These are phyloP conservation scores for Xylaria flabelliformis DNA, from an alignment of 495 filamentous ascomycete genomes.

Conservation along the genomic window DNA sequence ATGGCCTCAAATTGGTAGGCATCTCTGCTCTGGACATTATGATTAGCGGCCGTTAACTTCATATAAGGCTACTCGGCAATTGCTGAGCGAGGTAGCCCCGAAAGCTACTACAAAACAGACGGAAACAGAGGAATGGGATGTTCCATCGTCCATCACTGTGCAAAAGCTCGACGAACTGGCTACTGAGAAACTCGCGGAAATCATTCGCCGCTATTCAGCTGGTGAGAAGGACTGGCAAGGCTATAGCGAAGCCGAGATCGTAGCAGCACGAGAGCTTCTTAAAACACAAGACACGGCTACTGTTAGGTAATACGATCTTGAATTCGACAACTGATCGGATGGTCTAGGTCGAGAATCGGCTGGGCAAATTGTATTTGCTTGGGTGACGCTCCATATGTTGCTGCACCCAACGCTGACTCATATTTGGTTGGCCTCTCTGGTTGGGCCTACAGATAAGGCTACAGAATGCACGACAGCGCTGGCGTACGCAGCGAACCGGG, in stretches of 20 bases:
- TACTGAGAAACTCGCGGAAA: slow-evolving; percentile 74
- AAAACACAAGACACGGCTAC: slow-evolving; percentile 46
- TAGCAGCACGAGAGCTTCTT: slow-evolving; percentile 77
- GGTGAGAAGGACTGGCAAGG: slow-evolving; percentile 72
- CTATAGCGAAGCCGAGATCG: slow-evolving; percentile 75
- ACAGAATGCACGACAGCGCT: slow-evolving; percentile 23
- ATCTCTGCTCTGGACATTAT: slow-evolving; percentile 24
- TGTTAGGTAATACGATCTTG: slow-evolving; percentile 40
- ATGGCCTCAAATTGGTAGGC: slow-evolving; percentile 82
- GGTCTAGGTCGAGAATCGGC: background rate
- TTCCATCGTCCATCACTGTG: slow-evolving; percentile 60
- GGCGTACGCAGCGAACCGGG: slow-evolving; percentile 17
- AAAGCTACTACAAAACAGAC: slow-evolving; percentile 42
- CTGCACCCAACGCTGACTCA: slow-evolving; percentile 21
- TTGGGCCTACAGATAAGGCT: slow-evolving; percentile 26
- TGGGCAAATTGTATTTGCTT: slow-evolving; percentile 2
- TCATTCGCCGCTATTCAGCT: slow-evolving; percentile 66
- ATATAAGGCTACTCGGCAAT: slow-evolving; percentile 47
- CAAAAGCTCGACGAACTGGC: slow-evolving; percentile 74
- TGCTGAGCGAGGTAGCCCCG: slow-evolving; percentile 41
- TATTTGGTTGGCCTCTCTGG: slow-evolving; percentile 8
- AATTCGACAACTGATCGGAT: background rate
- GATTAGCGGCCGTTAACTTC: slow-evolving; percentile 14
- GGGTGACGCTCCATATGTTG: slow-evolving; percentile 3
- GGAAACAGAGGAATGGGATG: slow-evolving; percentile 48